A percentile compares a stretch with the other conserved stretches of the same genome.
Evolutionary conservation across 768 basidiomycete species (phyloP).

Genomic region (Macrolepiota albuminosa): DNA sequence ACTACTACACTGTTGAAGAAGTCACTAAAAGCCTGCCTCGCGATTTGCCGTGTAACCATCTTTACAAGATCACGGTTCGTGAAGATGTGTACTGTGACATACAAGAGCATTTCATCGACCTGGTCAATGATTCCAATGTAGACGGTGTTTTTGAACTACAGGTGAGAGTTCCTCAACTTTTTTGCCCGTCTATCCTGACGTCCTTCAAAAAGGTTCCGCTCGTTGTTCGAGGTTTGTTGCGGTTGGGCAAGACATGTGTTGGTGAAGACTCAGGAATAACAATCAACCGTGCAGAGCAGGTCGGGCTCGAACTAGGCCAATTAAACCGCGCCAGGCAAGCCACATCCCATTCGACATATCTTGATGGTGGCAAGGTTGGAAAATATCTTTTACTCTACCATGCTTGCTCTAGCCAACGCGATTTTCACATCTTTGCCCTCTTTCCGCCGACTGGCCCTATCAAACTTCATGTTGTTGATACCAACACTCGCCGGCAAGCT

Average conservation of each 20-base stretch:
- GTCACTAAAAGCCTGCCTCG: conserved; percentile 78
- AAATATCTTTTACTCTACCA: conserved; percentile 91
- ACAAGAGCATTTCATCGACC: conserved; percentile 87
- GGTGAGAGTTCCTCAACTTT: conserved; percentile 36
- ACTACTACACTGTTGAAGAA: conserved; percentile 66
- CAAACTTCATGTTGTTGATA: conserved; percentile 87
- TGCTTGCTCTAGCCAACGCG: conserved; percentile 63
- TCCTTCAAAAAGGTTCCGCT: conserved; percentile 63
- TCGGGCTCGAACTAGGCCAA: conserved; percentile 80
- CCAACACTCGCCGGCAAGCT: conserved; percentile 79
- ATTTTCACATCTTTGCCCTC: conserved; percentile 83
- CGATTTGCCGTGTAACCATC: conserved; percentile 66
- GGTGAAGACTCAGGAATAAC: conserved; percentile 63
- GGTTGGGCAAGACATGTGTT: conserved; percentile 79
- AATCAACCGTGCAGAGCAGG: conserved; percentile 75
- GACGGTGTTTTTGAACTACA: conserved; percentile 94
- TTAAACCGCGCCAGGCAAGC: conserved; percentile 60
- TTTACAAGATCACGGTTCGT: conserved; percentile 79
- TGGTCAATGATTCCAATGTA: conserved; percentile 91
- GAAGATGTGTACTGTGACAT: conserved; percentile 83
- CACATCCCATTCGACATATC: conserved; percentile 62
- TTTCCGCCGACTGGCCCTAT: conserved; percentile 71
- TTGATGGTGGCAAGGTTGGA: conserved; percentile 61
- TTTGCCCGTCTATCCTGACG: not conserved
- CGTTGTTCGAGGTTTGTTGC: conserved; percentile 73